Conservation (phyloP, 179 eudicot genomes). For the Monotropa hypopitys region DNA sequence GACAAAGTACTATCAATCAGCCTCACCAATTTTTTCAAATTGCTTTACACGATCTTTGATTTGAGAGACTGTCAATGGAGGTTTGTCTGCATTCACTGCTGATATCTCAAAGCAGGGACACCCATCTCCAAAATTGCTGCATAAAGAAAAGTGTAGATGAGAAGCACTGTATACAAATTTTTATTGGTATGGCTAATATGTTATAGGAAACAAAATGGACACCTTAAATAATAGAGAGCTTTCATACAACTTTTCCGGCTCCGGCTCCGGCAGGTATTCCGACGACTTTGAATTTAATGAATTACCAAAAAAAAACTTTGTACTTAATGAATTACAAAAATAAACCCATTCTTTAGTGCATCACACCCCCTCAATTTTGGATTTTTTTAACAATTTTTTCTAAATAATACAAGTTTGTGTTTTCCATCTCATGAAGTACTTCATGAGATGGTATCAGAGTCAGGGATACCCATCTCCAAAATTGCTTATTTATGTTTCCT, state of each 20-base stretch:
- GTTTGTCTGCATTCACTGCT: constrained; percentile 91
- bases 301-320: no score
- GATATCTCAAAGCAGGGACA: constrained; percentile 93
- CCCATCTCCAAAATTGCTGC: constrained; percentile 72
- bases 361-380: no score
- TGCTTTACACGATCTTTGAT: constrained; percentile 82
- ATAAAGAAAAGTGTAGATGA: constrained; percentile 5
- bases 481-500: no score
- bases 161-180: background rate
- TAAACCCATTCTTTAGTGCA: no score
- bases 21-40: constrained; percentile 82
- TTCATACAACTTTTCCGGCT: no score
- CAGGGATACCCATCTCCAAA: no score
- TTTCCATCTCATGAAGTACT: background rate
- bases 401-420: background rate
- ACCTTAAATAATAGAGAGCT: background rate
- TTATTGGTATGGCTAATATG: background rate
- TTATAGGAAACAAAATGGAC: background rate
- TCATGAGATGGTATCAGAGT: no score
- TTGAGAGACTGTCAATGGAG: constrained; percentile 65
- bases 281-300: no score
- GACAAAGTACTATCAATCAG: background rate
- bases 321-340: no score
- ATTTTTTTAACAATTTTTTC: no score
- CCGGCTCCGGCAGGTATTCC: no score